Conservation (phyloP, 306 rosid genomes). For the Vigna reflexopilosa region DNA sequence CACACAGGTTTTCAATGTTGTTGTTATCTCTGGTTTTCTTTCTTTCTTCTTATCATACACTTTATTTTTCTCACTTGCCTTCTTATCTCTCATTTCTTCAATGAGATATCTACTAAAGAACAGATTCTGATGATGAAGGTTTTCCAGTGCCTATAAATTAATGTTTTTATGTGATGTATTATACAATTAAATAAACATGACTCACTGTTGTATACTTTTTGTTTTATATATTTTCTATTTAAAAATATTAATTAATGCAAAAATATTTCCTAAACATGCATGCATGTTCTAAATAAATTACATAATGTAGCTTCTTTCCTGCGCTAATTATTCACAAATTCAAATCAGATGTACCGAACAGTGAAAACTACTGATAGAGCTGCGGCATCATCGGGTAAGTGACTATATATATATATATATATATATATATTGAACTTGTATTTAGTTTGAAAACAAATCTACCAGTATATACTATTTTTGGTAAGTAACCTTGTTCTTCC, state of each 20-base stretch:
- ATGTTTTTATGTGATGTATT: too few species aligned
- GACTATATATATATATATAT: too few species aligned
- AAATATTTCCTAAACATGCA: background rate
- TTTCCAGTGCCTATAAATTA: background rate
- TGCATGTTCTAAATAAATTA: background rate
- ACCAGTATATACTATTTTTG: background rate
- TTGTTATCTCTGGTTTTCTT: too few species aligned
- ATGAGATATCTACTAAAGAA: background rate
- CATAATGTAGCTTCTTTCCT: background rate
- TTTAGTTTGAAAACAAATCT: background rate
- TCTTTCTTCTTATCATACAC: too few species aligned
- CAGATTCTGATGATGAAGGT: background rate
- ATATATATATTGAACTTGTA: too few species aligned
- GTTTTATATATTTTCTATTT: background rate
- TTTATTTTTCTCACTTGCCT: too few species aligned
- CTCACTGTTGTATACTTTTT: too few species aligned
- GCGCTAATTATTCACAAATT: background rate
- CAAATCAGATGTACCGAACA: conserved; percentile 91
- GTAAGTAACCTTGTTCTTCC: background rate
- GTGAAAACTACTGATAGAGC: conserved; percentile 92
- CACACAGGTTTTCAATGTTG: background rate
- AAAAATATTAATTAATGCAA: background rate
- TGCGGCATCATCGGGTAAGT: conserved; percentile 82
- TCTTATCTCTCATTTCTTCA: too few species aligned
- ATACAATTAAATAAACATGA: background rate